Conservation (phyloP, 768 basidiomycete species). For the Russula earlei region DNA sequence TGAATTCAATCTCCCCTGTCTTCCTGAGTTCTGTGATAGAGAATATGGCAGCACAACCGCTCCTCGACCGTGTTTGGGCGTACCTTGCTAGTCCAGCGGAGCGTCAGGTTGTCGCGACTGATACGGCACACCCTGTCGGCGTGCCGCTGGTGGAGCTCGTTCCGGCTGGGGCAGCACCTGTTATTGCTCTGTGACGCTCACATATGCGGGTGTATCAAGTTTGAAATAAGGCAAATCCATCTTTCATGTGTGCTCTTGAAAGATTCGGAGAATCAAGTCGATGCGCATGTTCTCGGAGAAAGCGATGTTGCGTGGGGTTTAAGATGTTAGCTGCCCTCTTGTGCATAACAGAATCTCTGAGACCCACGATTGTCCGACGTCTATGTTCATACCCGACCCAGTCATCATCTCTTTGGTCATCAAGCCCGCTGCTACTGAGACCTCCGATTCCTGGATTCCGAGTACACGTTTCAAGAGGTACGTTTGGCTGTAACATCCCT, state of each 20-base stretch:
- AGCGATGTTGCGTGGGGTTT: too few relatives aligned
- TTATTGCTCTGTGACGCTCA: conserved; percentile 90
- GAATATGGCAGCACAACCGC: conserved; percentile 89
- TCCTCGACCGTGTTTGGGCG: conserved; percentile 91
- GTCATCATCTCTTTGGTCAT: conserved; percentile 95
- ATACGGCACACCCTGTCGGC: conserved; percentile 55
- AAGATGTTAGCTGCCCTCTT: too few relatives aligned
- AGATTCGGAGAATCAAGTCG: conserved; percentile 85
- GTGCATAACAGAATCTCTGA: neutral
- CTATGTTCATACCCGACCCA: conserved; percentile 98
- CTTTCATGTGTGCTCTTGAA: conserved; percentile 88
- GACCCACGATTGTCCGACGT: conserved; percentile 46
- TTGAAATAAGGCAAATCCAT: conserved; percentile 80
- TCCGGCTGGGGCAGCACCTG: conserved; percentile 77
- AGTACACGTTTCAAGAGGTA: conserved; percentile 92
- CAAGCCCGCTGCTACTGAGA: conserved; percentile 85
- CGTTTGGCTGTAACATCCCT: neutral
- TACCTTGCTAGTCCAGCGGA: conserved; percentile 90
- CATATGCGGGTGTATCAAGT: conserved; percentile 96
- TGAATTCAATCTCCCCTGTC: conserved; percentile 93
- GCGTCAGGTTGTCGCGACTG: conserved; percentile 49
- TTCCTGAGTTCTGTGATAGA: conserved; percentile 96
- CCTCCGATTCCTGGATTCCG: conserved; percentile 97
- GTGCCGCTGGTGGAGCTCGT: conserved; percentile 68
- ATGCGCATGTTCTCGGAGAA: conserved; percentile 86